Percentiles rank a stretch among this genome's conserved stretches.
phyloP scores from a whole-genome alignment of 2,329 filamentous ascomycete species.

The Cladosporium colombiae region DNA sequence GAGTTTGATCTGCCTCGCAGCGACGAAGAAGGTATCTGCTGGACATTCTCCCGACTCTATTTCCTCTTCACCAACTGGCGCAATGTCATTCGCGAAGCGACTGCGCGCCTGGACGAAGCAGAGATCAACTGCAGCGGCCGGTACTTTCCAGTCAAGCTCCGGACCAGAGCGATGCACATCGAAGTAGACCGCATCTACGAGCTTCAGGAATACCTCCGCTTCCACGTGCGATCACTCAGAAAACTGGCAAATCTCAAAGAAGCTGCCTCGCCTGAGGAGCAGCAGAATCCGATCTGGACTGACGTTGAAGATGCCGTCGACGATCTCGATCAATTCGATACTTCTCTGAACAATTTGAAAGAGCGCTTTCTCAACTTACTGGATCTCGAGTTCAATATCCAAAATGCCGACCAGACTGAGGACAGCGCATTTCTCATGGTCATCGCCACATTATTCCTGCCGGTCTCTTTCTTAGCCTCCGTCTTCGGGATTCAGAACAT shows the following conservation, averaged over 20 bases:
- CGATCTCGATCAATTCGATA: constrained; percentile 40
- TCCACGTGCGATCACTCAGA: constrained; percentile 38
- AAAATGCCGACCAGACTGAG: constrained; percentile 39
- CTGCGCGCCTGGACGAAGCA: constrained; percentile 37
- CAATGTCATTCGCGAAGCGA: constrained; percentile 40
- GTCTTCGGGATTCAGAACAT: constrained; percentile 40
- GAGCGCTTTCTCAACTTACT: constrained; percentile 43
- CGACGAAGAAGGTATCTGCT: constrained; percentile 41
- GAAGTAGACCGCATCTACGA: constrained; percentile 40
- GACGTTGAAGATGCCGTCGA: constrained; percentile 41
- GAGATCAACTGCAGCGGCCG: constrained; percentile 38
- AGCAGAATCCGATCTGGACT: constrained; percentile 37
- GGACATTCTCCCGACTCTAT: constrained; percentile 39
- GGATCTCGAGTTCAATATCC: constrained; percentile 44
- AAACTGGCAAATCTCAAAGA: constrained; percentile 39
- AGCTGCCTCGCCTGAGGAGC: constrained; percentile 33
- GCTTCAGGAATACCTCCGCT: constrained; percentile 39
- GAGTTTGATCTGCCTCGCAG: constrained; percentile 35
- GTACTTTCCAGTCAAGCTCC: constrained; percentile 33
- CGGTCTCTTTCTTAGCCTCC: constrained; percentile 38
- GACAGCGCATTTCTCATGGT: constrained; percentile 37
- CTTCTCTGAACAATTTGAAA: constrained; percentile 37
- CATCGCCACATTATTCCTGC: constrained; percentile 40
- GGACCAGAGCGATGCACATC: constrained; percentile 27
- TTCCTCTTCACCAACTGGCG: constrained; percentile 41